A percentile compares a stretch with the other conserved stretches of the same genome.
Conservation (phyloP, 1,284 basidiomycete genomes). For the Melanopsichium pennsylvanicum region DNA sequence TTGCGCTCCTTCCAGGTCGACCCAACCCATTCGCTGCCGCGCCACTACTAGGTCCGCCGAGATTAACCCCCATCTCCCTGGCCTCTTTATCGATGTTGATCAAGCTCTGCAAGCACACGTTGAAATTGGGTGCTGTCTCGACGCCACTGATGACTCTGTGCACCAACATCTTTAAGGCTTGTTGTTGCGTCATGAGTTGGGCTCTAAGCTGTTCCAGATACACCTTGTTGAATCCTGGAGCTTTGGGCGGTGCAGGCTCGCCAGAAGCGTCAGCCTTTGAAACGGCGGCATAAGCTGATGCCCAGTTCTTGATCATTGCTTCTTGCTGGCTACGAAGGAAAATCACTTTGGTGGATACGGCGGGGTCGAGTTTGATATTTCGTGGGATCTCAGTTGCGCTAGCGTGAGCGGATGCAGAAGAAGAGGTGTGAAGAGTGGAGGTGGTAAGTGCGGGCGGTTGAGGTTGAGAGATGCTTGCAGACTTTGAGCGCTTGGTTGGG, state of each 20-base stretch:
- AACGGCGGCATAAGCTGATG: conserved; percentile 25
- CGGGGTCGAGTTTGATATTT: conserved; percentile 39
- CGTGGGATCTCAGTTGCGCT: conserved; percentile 7
- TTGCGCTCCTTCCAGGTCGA: conserved; percentile 21
- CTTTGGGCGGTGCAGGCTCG: conserved; percentile 4
- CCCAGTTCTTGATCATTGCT: conserved; percentile 56
- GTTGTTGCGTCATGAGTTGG: conserved; percentile 50
- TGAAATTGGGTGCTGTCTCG: conserved; percentile 45
- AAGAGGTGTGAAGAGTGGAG: neutral
- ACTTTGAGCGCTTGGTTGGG: conserved; percentile 38
- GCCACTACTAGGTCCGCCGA: conserved; percentile 47
- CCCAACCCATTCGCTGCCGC: conserved; percentile 2
- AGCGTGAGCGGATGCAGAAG: neutral
- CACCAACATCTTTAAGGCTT: conserved; percentile 44
- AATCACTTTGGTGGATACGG: conserved; percentile 41
- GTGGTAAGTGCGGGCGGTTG: conserved; percentile 1
- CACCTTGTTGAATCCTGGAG: conserved; percentile 34
- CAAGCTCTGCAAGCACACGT: conserved; percentile 47
- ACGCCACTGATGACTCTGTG: conserved; percentile 37
- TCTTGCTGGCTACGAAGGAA: conserved; percentile 55
- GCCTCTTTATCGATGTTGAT: conserved; percentile 59
- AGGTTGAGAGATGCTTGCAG: conserved; percentile 28
- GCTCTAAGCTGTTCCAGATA: conserved; percentile 52
- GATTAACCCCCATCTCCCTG: conserved; percentile 46
- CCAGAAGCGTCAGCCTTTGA: conserved; percentile 12